These are phyloP conservation scores for Eucalyptus viminalis DNA, from an alignment of 345 rosid species.

Conservation along the genomic window DNA sequence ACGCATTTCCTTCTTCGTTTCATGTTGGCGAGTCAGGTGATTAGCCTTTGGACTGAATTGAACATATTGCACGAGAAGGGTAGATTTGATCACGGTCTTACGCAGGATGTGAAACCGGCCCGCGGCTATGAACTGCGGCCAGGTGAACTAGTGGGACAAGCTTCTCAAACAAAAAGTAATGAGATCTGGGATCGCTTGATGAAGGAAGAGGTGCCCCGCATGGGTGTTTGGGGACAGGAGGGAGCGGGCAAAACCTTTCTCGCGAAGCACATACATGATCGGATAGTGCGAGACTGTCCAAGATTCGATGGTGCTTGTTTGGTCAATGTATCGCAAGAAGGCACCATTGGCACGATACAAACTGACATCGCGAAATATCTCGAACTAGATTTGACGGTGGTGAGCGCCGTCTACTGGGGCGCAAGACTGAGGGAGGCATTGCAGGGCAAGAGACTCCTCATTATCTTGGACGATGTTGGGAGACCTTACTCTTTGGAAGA, in stretches of 20 bases:
- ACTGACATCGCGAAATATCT: neutral
- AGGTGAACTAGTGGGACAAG: neutral
- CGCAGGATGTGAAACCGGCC: neutral
- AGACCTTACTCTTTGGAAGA: neutral
- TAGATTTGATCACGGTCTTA: neutral
- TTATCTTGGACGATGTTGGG: neutral
- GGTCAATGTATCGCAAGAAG: neutral
- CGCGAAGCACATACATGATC: neutral
- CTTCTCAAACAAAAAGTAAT: neutral
- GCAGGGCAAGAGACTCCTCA: neutral
- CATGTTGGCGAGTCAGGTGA: neutral
- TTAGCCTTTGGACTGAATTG: neutral
- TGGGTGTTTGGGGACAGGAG: neutral
- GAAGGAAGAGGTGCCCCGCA: neutral
- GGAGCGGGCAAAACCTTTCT: neutral
- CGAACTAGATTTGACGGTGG: neutral
- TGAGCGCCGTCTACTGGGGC: neutral
- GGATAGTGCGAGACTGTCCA: neutral
- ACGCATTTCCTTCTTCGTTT: neutral
- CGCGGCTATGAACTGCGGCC: neutral
- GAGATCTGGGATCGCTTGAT: neutral
- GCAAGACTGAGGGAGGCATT: neutral
- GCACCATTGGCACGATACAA: neutral
- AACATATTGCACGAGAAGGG: neutral
- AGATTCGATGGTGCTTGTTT: neutral